Evolutionary conservation across 805 yeast species (phyloP).

Genomic region (Metschnikowia anglica): DNA sequence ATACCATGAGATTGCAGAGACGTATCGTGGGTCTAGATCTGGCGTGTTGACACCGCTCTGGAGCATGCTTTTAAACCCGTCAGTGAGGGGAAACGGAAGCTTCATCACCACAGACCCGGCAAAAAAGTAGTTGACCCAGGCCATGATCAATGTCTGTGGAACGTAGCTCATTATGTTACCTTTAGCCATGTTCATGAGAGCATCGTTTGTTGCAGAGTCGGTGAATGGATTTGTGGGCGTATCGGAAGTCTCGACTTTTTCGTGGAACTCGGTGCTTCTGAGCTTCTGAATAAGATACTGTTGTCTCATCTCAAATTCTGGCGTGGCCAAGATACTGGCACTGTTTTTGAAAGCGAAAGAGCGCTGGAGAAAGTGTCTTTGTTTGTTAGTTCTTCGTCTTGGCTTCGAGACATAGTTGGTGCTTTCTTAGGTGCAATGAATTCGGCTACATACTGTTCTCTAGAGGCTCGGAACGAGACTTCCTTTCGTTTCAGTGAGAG

Average conservation of each 20-base stretch:
- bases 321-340: slow-evolving; percentile 47
- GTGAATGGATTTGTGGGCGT: slow-evolving; percentile 59
- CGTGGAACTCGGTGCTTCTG: slow-evolving; percentile 53
- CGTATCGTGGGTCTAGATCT: slow-evolving; percentile 88
- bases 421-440: too few relatives aligned
- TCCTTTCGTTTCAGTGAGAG: slow-evolving; percentile 59
- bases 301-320: slow-evolving; percentile 56
- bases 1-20: slow-evolving; percentile 93
- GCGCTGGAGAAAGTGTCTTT: slow-evolving; percentile 55
- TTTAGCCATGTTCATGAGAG: slow-evolving; percentile 73
- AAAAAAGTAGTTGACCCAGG: slow-evolving; percentile 92
- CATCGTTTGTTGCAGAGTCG: slow-evolving; percentile 71
- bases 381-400: slow-evolving; percentile 7
- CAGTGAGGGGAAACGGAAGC: slow-evolving; percentile 88
- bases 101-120: slow-evolving; percentile 80
- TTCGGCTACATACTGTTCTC: slow-evolving; percentile 51
- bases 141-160: slow-evolving; percentile 93
- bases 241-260: slow-evolving; percentile 43
- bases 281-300: slow-evolving; percentile 47
- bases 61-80: slow-evolving; percentile 86
- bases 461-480: slow-evolving; percentile 47
- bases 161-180: slow-evolving; percentile 78
- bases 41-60: slow-evolving; percentile 84
- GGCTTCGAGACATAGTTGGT: not conserved
- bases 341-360: slow-evolving; percentile 59